Percentiles rank a stretch among this genome's conserved stretches.
These are phyloP conservation scores for Musa balbisiana DNA, from an alignment of 202 grass and related monocot genomes.

Conservation along the genomic window DNA sequence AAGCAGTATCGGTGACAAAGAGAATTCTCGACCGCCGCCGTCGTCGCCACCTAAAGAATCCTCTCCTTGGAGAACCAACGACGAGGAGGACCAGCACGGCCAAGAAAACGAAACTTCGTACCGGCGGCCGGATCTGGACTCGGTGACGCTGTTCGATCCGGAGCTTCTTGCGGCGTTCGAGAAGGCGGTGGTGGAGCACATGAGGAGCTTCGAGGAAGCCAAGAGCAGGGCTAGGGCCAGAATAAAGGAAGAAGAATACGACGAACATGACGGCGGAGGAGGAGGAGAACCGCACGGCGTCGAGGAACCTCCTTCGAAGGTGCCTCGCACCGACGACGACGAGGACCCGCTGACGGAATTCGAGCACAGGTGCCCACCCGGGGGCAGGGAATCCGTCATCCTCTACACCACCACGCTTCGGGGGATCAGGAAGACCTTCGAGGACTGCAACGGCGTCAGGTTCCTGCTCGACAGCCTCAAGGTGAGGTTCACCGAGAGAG, in stretches of 20 bases:
- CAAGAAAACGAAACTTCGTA: slow-evolving; percentile 6
- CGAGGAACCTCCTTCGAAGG: slow-evolving; percentile 33
- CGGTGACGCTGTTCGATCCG: slow-evolving; percentile 70
- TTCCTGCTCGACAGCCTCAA: slow-evolving; percentile 53
- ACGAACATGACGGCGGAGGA: not conserved
- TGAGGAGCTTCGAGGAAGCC: slow-evolving; percentile 6
- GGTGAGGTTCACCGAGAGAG: slow-evolving; percentile 66
- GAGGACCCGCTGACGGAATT: slow-evolving; percentile 34
- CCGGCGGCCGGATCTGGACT: slow-evolving; percentile 51
- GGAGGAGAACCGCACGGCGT: slow-evolving; percentile 20
- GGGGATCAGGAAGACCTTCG: slow-evolving; percentile 76
- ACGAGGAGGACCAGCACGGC: not conserved
- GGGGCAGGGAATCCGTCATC: slow-evolving; percentile 49
- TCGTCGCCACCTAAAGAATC: no score
- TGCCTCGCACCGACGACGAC: slow-evolving; percentile 4
- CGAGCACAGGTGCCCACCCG: slow-evolving; percentile 56
- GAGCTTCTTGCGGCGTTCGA: slow-evolving; percentile 69
- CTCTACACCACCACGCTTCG: slow-evolving; percentile 75
- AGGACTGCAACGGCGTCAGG: slow-evolving; percentile 64
- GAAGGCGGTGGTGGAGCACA: slow-evolving; percentile 49
- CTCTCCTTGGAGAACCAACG: not conserved
- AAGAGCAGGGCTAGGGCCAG: slow-evolving; percentile 10
- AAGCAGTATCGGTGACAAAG: not conserved
- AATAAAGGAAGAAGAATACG: slow-evolving; percentile 9
- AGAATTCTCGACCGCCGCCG: not conserved